Conservation (phyloP, 129 eudicot species). For the Flaveria bidentis region DNA sequence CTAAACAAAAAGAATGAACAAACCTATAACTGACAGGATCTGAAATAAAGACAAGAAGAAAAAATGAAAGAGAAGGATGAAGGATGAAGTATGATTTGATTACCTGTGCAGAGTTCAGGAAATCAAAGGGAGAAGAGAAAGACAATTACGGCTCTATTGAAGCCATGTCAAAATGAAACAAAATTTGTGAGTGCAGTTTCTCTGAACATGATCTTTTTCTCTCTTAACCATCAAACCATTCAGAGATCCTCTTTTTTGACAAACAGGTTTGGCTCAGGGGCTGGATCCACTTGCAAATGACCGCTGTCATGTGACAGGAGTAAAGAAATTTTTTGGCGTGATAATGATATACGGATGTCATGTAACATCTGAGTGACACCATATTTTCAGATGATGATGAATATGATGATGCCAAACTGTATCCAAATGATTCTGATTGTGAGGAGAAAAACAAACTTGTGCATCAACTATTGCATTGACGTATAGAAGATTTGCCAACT, state of each 20-base stretch:
- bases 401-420: neutral
- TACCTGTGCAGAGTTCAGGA: neutral
- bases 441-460: neutral
- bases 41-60: neutral
- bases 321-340: neutral
- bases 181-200: neutral
- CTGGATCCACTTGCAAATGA: neutral
- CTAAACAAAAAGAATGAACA: neutral
- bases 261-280: neutral
- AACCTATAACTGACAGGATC: neutral
- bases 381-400: neutral
- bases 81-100: neutral
- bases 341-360: neutral
- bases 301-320: neutral
- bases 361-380: neutral
- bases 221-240: neutral
- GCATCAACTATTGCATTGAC: neutral
- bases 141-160: neutral
- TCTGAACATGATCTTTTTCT: neutral
- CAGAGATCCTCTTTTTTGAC: neutral
- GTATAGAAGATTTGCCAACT: neutral
- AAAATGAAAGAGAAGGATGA: neutral
- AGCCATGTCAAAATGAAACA: neutral
- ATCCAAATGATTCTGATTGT: conserved; percentile 5
- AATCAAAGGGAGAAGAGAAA: neutral